phyloP scores from a whole-genome alignment of 768 basidiomycete genomes.

The Rubroboletus pulcherrimus region DNA sequence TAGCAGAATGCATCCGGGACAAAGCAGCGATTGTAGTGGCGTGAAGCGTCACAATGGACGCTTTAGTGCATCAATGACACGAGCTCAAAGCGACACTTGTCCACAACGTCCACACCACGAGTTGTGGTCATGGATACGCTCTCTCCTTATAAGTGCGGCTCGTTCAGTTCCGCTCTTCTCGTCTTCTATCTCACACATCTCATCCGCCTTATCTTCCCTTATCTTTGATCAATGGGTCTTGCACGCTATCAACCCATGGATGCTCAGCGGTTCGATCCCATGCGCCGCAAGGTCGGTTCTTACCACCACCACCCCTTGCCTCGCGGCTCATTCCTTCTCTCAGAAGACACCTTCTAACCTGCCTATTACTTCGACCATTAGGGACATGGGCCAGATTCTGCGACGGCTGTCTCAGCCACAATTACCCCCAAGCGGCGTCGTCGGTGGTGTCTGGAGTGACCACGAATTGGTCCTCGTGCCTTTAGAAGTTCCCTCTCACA shows the following conservation, averaged over 20 bases:
- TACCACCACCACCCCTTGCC: conserved; percentile 13
- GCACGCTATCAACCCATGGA: conserved; percentile 31
- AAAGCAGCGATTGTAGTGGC: conserved; percentile 16
- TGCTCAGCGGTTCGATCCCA: conserved; percentile 32
- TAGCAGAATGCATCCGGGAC: conserved; percentile 11
- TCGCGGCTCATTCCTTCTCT: conserved; percentile 20
- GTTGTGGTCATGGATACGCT: conserved; percentile 23
- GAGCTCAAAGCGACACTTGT: conserved; percentile 20
- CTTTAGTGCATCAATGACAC: conserved; percentile 20
- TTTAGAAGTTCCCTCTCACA: conserved; percentile 20
- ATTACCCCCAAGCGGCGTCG: conserved; percentile 14
- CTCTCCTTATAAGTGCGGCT: conserved; percentile 21
- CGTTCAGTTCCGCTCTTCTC: conserved; percentile 28
- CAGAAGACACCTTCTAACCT: conserved; percentile 18
- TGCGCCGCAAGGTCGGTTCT: conserved; percentile 27
- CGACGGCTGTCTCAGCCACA: conserved; percentile 21
- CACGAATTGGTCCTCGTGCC: conserved; percentile 34
- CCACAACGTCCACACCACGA: conserved; percentile 24
- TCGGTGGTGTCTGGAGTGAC: conserved; percentile 34
- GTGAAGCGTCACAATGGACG: conserved; percentile 12
- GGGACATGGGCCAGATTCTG: conserved; percentile 28
- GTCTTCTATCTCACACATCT: conserved; percentile 24
- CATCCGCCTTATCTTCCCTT: conserved; percentile 27
- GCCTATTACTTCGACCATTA: conserved; percentile 9
- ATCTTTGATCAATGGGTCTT: conserved; percentile 27